Base-by-base conservation (phyloP, 306 rosid genomes). In the Luffa aegyptiaca region DNA sequence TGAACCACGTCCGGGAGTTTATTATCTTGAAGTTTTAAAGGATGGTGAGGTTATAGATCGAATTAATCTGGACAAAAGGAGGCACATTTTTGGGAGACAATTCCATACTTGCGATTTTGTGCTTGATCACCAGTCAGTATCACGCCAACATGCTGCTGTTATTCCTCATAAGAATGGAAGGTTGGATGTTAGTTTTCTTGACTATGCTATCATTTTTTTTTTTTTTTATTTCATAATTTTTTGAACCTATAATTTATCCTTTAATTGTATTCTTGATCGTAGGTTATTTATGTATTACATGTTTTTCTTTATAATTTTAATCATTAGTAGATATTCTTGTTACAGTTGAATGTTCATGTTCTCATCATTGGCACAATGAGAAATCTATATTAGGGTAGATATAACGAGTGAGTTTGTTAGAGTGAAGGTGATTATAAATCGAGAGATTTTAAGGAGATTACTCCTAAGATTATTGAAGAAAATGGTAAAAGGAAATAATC, bases 131-230 rank as follows among this genome's bases (percentile, higher is more conserved):
- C 97, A 88, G 73, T 95, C 99, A 10, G 99, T 95, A 79, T 95
- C 99, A 9, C 97, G 99, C 77, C 99, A 95, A 78, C 99, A 93
- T 84, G 99, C 99, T 80, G 99, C 86, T 5, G 97, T 95, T 31
- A 78, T 95, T 87, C 97, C 99, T 82, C 99, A 93, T 92, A 91
- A 90, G 82, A 95, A 91, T 63, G 99, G 99, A 80, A 93, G 99
- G 99, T 95, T 79, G 78, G 90, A 58, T 74, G 71, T 37, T 31
- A 20, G 74, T 66, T 21, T 76, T 74, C 53, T 68, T 74, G 57
- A 12, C 6, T 79, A 59, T 88, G 55, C 26, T 58, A 58, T 83
- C 74, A 48, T 35, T 20, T 51, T 20, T 41, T 46, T 71, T 83
- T 61, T 49, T 8, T 76, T 53, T 66, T 72, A 53, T 77, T 31